Evolutionary conservation across 257 asterid species (phyloP).

Genomic region (Solanum pennellii): DNA sequence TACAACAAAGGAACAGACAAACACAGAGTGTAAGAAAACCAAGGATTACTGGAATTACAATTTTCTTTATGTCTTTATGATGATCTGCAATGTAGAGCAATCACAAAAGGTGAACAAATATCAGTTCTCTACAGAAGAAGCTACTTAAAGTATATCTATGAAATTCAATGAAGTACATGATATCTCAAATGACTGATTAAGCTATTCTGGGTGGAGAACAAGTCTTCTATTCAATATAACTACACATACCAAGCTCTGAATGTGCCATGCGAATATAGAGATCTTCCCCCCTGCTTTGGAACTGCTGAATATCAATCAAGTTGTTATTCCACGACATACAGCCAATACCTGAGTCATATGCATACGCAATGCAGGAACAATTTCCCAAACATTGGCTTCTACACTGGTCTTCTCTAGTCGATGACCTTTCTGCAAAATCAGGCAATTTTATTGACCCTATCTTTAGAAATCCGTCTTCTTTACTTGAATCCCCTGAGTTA

Average conservation of each 20-base stretch:
- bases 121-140: not conserved
- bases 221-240: not conserved
- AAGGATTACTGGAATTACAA: slow-evolving; percentile 26
- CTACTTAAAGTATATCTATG: not conserved
- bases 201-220: not conserved
- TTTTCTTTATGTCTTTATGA: slow-evolving; percentile 11
- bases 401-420: not conserved
- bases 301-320: slow-evolving; percentile 33
- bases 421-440: not conserved
- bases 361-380: slow-evolving; percentile 51
- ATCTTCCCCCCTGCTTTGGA: slow-evolving; percentile 19
- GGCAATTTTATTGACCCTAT: not conserved
- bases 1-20: not conserved
- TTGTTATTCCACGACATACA: slow-evolving; percentile 37
- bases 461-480: not conserved
- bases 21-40: slow-evolving; percentile 9
- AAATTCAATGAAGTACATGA: not conserved
- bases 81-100: slow-evolving; percentile 8
- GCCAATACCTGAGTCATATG: slow-evolving; percentile 17
- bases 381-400: slow-evolving; percentile 13
- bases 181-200: not conserved
- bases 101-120: not conserved
- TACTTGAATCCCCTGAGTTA: not conserved
- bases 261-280: slow-evolving; percentile 33
- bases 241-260: slow-evolving; percentile 43